phyloP scores from a whole-genome alignment of 2,329 filamentous ascomycete species.

The Chaetomium strumarium region DNA sequence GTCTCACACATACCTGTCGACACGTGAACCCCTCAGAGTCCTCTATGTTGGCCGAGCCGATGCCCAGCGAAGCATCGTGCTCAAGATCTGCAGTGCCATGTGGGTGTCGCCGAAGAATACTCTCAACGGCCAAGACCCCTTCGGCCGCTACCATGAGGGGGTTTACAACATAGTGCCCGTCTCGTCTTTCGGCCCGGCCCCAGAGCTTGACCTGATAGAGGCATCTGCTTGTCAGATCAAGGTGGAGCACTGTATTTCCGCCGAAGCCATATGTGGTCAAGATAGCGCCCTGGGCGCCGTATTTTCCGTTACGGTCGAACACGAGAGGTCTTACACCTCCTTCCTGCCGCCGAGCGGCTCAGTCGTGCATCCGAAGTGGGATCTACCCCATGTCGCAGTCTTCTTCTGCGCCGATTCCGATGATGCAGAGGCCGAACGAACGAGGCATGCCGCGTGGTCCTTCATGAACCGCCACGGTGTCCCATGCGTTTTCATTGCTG shows the following conservation, averaged over 20 bases:
- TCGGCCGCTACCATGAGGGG: constrained; percentile 34
- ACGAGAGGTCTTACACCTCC: constrained; percentile 34
- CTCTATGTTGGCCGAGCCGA: constrained; percentile 43
- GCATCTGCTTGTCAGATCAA: constrained; percentile 46
- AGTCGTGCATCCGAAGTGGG: constrained; percentile 39
- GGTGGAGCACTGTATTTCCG: constrained; percentile 42
- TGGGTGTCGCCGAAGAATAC: constrained; percentile 35
- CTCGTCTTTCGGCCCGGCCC: constrained; percentile 42
- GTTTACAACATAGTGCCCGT: constrained; percentile 48
- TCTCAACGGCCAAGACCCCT: constrained; percentile 28
- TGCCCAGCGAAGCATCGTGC: constrained; percentile 36
- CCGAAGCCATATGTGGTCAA: constrained; percentile 27
- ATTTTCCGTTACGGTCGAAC: constrained; percentile 37
- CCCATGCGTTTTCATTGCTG: constrained; percentile 44
- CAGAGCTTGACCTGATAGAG: constrained; percentile 47
- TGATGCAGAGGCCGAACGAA: constrained; percentile 32
- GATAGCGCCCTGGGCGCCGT: constrained; percentile 25
- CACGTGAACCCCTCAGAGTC: constrained; percentile 41
- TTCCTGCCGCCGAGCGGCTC: constrained; percentile 33
- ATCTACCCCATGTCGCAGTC: constrained; percentile 44
- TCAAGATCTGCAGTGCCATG: constrained; percentile 45
- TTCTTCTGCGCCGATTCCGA: constrained; percentile 44
- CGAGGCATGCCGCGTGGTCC: constrained; percentile 38
- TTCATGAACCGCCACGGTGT: constrained; percentile 43
- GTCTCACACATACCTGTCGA: constrained; percentile 40